phyloP scores from a whole-genome alignment of 345 rosid species.

The Populus davidiana region DNA sequence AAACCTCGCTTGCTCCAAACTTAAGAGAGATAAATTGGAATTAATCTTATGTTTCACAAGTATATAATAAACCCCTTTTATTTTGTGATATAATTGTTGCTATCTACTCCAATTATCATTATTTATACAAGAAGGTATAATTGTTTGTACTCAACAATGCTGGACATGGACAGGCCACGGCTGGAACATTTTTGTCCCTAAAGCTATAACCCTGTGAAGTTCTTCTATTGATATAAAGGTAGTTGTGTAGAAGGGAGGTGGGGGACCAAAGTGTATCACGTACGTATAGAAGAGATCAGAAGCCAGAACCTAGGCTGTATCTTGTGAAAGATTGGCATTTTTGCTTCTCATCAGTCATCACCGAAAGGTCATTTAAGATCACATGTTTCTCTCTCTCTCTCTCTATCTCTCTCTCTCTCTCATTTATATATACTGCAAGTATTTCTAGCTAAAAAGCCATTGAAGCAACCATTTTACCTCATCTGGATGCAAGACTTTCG shows the following conservation, averaged over 20 bases:
- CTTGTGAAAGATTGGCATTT: slow-evolving; percentile 19
- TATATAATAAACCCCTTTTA: too few species aligned
- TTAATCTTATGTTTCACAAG: too few species aligned
- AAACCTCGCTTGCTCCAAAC: too few species aligned
- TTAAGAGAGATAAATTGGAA: too few species aligned
- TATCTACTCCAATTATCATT: too few species aligned
- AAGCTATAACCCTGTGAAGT: too few species aligned
- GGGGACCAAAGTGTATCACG: not conserved
- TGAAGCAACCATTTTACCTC: slow-evolving; percentile 25
- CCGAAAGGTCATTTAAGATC: slow-evolving; percentile 42
- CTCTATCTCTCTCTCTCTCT: slow-evolving; percentile 15
- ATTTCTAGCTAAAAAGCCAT: slow-evolving; percentile 17
- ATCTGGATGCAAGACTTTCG: slow-evolving; percentile 29
- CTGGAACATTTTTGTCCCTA: too few species aligned
- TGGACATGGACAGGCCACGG: too few species aligned
- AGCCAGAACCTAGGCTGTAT: not conserved
- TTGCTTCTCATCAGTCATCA: slow-evolving; percentile 22
- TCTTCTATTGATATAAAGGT: not conserved
- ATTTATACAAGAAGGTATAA: too few species aligned
- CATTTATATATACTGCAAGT: not conserved
- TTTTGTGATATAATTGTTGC: too few species aligned
- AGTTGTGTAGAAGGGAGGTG: not conserved
- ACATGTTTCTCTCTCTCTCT: slow-evolving; percentile 36
- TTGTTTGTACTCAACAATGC: too few species aligned
- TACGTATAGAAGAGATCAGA: not conserved